phyloP scores from a whole-genome alignment of 2,329 filamentous ascomycete species.

The Tolypocladium pustulatum region DNA sequence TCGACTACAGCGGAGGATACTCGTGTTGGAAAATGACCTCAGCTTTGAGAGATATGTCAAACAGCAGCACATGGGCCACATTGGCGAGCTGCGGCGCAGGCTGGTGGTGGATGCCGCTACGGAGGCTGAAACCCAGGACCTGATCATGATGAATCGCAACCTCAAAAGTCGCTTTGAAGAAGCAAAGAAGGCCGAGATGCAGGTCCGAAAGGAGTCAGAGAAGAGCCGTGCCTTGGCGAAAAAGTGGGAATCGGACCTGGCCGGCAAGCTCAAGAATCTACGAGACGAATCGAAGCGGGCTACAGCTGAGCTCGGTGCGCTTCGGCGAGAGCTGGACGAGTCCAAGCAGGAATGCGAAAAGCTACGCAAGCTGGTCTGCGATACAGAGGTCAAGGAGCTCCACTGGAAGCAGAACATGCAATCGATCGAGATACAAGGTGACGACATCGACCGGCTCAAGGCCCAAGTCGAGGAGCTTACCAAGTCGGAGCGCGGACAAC shows the following conservation, averaged over 20 bases:
- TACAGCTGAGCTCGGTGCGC: conserved; percentile 42
- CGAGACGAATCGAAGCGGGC: conserved; percentile 62
- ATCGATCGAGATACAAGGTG: conserved; percentile 48
- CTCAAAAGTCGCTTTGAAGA: conserved; percentile 64
- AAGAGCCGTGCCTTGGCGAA: conserved; percentile 62
- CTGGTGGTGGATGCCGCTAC: conserved; percentile 67
- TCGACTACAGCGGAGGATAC: conserved; percentile 62
- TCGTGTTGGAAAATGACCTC: conserved; percentile 67
- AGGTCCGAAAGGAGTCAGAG: conserved; percentile 62
- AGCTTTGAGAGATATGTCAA: conserved; percentile 79
- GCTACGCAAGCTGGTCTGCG: conserved; percentile 54
- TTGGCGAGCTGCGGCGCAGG: conserved; percentile 65
- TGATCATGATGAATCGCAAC: conserved; percentile 66
- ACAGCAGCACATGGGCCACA: conserved; percentile 71
- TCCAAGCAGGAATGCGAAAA: conserved; percentile 51
- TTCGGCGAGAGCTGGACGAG: conserved; percentile 48
- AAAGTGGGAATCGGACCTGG: conserved; percentile 67
- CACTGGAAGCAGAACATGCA: conserved; percentile 53
- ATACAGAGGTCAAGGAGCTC: conserved; percentile 58
- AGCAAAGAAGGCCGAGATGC: conserved; percentile 58
- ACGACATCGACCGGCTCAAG: conserved; percentile 50
- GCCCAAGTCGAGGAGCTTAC: conserved; percentile 49
- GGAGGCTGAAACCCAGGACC: conserved; percentile 72
- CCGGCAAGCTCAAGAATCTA: conserved; percentile 52
- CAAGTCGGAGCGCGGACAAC: conserved; percentile 50